Base-by-base conservation (phyloP, 148 eudicot species). In the Rhododendron henanense region DNA sequence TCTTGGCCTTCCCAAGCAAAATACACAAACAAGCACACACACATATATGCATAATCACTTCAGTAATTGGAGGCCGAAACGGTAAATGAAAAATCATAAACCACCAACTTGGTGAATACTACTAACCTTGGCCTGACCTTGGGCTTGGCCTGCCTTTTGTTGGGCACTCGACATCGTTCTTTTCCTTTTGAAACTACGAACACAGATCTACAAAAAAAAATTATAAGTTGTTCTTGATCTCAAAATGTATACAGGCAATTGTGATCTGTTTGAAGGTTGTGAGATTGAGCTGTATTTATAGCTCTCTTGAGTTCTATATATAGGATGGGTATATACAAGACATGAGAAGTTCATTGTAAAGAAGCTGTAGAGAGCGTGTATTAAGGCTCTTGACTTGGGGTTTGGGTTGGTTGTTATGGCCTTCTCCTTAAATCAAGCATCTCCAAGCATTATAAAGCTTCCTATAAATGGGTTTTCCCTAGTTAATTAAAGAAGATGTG, bases 91-190 rank as follows among this genome's bases (percentile, higher is more conserved):
- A 16, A 81, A 57, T 18, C 1, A 57, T 15, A 31, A 6, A 81
- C 15, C 15, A 59, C 13, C 47, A 2, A 33, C 14, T 19, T 10
- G 33, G 41, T 51, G 57, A 39, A n/a, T 23, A 41, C 61, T 14
- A 53, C 59, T 16, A 55, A 55, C 86, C 86, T 84, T 25, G 41
- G 86, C 86, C 81, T 84, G 71, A 78, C 86, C 81, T 1, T 55
- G 86, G 44, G 71, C 6, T 84, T 84, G 51, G 16, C 86, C 86
- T 37, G 81, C 86, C 21, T 57, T 76, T 18, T 76, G 10, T 44
- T 77, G 86, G 53, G 79, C 80, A 41, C 71, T 84, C 63, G 86
- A 84, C 86, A 84, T 84, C 1, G 21, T 15, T 55, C 21, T 55
- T 18, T 77, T 23, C 23, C 67, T 79, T 51, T 33, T 14, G 19